These are phyloP conservation scores for Scolecobasidium constrictum DNA, from an alignment of 2,329 filamentous ascomycete genomes.

Conservation along the genomic window DNA sequence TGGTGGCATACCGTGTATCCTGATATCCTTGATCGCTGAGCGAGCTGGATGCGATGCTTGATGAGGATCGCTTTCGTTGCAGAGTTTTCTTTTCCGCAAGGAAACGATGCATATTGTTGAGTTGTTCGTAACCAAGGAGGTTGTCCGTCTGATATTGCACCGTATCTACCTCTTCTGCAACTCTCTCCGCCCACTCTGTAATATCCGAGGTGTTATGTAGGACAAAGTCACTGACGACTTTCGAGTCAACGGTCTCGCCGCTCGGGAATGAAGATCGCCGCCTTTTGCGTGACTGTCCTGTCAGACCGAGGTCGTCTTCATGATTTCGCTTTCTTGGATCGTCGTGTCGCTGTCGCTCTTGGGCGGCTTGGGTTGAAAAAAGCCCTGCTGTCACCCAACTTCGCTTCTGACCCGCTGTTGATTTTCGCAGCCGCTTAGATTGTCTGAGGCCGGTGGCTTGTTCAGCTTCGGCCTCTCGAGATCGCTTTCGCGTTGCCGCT, in stretches of 20 bases:
- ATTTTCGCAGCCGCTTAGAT: conserved; percentile 11
- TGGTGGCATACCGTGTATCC: conserved; percentile 23
- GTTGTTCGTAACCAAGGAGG: neutral
- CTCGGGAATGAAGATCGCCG: conserved; percentile 1
- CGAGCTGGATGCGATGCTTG: neutral
- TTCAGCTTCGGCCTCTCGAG: no score
- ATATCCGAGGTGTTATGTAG: conserved; percentile 1
- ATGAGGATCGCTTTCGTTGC: conserved; percentile 4
- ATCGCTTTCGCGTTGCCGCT: conserved; percentile 10
- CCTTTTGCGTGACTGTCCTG: conserved; percentile 1
- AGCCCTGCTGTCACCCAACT: no score
- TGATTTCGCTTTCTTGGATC: no score
- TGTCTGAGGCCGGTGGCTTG: conserved; percentile 9
- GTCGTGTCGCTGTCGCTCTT: no score
- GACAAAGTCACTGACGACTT: neutral
- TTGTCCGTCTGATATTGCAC: neutral
- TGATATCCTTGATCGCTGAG: conserved; percentile 11
- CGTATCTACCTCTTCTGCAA: neutral
- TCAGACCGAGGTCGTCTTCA: neutral
- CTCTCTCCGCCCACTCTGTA: conserved; percentile 1
- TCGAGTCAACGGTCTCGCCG: neutral
- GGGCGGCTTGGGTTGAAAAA: no score
- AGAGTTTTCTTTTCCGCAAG: neutral
- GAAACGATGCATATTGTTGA: conserved; percentile 3
- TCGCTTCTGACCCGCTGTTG: no score